Conservation (phyloP, 345 rosid species). For the Sapria himalayana region DNA sequence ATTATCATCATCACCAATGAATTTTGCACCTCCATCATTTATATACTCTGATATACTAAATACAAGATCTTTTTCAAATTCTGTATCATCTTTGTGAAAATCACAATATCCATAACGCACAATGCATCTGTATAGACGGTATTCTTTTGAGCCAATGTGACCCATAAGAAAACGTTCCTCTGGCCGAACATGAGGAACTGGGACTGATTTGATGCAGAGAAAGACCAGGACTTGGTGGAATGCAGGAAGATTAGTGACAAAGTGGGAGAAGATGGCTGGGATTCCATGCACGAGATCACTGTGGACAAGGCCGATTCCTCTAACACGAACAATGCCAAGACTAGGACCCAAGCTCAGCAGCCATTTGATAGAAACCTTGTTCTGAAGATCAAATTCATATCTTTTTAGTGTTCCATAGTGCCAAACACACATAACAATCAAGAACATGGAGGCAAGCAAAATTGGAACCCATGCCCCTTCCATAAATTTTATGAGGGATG, state of each 20-base stretch:
- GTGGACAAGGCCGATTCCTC: conserved; percentile 75
- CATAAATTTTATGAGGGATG: conserved; percentile 72
- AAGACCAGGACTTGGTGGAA: conserved; percentile 86
- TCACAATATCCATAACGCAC: conserved; percentile 85
- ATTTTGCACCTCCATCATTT: conserved; percentile 24
- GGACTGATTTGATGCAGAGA: conserved; percentile 86
- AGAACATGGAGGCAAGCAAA: conserved; percentile 62
- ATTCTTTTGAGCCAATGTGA: conserved; percentile 55
- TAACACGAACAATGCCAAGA: conserved; percentile 76
- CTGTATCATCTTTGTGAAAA: conserved; percentile 69
- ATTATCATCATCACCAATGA: conserved; percentile 8
- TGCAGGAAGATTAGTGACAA: conserved; percentile 92
- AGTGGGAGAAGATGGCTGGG: conserved; percentile 94
- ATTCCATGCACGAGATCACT: conserved; percentile 87
- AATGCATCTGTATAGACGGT: conserved; percentile 69
- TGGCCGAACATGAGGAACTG: conserved; percentile 80
- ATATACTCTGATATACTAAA: conserved; percentile 78
- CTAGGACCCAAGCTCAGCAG: conserved; percentile 60
- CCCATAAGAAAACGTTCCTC: conserved; percentile 81
- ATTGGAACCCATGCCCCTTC: conserved; percentile 99
- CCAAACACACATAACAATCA: conserved; percentile 71
- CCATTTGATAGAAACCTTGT: conserved; percentile 90
- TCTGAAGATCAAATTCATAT: conserved; percentile 75
- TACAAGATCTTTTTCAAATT: conserved; percentile 77
- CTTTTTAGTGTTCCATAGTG: conserved; percentile 68